A percentile compares a stretch with the other conserved stretches of the same genome.
Evolutionary conservation across 148 eudicot species (phyloP).

Genomic region (Nyssa sinensis): DNA sequence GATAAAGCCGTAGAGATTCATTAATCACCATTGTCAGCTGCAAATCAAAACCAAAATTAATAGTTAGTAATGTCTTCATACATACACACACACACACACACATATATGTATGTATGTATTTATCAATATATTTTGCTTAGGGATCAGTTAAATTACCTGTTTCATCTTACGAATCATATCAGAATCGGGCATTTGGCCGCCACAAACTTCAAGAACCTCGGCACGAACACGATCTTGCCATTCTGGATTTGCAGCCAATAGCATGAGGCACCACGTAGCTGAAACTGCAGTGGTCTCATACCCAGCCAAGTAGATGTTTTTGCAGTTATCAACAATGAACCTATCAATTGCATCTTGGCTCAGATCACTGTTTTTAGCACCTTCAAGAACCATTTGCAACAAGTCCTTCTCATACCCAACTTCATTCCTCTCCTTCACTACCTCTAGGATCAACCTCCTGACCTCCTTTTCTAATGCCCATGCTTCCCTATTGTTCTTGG

Average conservation of each 20-base stretch:
- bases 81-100: too few relatives aligned
- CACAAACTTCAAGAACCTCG: background rate
- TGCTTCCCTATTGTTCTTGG: background rate
- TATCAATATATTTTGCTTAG: too few relatives aligned
- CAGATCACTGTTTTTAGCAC: conserved; percentile 5
- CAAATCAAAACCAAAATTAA: background rate
- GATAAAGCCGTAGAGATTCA: background rate
- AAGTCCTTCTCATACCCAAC: conserved; percentile 10
- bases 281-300: conserved; percentile 2
- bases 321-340: conserved; percentile 15
- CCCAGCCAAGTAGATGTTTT: conserved; percentile 14
- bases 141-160: background rate
- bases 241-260: background rate
- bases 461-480: conserved; percentile 9
- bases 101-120: too few relatives aligned
- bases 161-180: background rate
- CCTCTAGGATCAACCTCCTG: background rate
- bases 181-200: background rate
- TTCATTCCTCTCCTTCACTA: conserved; percentile 8
- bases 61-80: background rate
- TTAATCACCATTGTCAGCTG: conserved; percentile 14
- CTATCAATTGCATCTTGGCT: background rate
- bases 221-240: conserved; percentile 9
- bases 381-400: conserved; percentile 10
- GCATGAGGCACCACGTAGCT: conserved; percentile 10